Base-by-base conservation (phyloP, 1,284 basidiomycete species). In the Irpex lacteus region DNA sequence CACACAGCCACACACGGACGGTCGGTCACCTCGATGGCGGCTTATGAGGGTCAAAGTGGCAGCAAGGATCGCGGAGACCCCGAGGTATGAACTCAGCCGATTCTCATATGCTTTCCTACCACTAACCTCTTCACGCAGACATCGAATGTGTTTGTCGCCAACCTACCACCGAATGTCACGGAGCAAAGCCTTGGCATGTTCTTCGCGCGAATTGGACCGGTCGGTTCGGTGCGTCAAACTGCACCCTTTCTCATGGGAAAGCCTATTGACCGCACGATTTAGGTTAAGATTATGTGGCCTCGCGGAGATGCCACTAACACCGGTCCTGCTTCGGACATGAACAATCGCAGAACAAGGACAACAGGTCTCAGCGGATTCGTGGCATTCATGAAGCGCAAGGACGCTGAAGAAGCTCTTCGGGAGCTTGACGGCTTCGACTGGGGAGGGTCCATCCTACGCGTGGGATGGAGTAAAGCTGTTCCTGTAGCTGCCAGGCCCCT, bases 271-370 rank as follows among this genome's bases (percentile, higher is more conserved):
- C 9, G 60, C 62, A 44, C 40, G 40, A 47, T 61, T 52, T 58
- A 47, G 91, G 91, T 94, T 62, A 96, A 98, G 81, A 90, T 98
- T 66, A 97, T 98, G 95, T 98, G 95, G 95, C 96, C 95, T 61
- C 84, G 91, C 61, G 82, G 82, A 4, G 90, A 91, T 70, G 79
- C 74, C 3, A 79, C 81, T 2, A 53, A 53, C 21, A 68, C 74
- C n/a, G 89, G 89, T 37, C 88, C 89, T 59, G 91, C 91, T 1
- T 83, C 87, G 56, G 88, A 91, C 63, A 91, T 94, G 83, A 90
- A 88, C 26, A 83, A 88, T 15, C 82, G 92, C 60, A 82, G 88
- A 62, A 81, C 80, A 65, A 87, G 91, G 77, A 86, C 83, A 65
- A 73, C 85, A 7, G 93, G 93, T 9, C 80, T 98, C 47, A 94